phyloP scores from a whole-genome alignment of 331 rosid genomes.

The Ulmus americana region DNA sequence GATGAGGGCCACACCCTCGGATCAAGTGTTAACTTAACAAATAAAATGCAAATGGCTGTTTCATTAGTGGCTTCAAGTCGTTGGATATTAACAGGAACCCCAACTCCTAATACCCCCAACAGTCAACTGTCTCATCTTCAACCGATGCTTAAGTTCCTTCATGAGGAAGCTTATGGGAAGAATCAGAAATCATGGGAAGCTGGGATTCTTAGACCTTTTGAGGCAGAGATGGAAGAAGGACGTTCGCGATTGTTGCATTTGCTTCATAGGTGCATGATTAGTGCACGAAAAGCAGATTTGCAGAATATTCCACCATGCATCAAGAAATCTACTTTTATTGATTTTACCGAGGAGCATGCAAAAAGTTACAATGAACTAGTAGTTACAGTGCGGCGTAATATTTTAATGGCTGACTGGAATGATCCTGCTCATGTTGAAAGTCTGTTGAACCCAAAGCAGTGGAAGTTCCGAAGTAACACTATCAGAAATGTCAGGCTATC shows the following conservation, averaged over 20 bases:
- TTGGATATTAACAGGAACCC: slow-evolving; percentile 97
- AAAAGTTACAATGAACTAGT: slow-evolving; percentile 84
- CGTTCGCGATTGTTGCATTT: slow-evolving; percentile 65
- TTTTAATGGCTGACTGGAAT: slow-evolving; percentile 97
- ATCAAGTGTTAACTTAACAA: slow-evolving; percentile 77
- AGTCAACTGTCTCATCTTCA: slow-evolving; percentile 92
- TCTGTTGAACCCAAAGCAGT: slow-evolving; percentile 83
- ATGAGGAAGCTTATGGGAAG: slow-evolving; percentile 86
- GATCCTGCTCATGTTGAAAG: slow-evolving; percentile 95
- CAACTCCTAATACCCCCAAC: slow-evolving; percentile 93
- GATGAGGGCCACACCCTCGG: slow-evolving; percentile 99
- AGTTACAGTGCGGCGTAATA: slow-evolving; percentile 83
- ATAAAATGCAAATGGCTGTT: slow-evolving; percentile 94
- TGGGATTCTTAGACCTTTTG: slow-evolving; percentile 91
- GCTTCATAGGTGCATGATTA: slow-evolving; percentile 77
- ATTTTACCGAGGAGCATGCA: slow-evolving; percentile 82
- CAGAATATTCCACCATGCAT: slow-evolving; percentile 80
- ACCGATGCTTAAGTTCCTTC: slow-evolving; percentile 89
- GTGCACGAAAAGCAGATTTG: slow-evolving; percentile 85
- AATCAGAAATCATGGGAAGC: slow-evolving; percentile 90
- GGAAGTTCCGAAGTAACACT: slow-evolving; percentile 77
- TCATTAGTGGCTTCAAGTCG: slow-evolving; percentile 83
- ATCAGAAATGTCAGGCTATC: slow-evolving; percentile 80
- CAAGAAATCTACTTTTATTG: slow-evolving; percentile 54
- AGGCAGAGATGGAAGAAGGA: slow-evolving; percentile 97